Evolutionary conservation across 108 stramenopile genomes (phyloP).

Genomic region (Cyclotella baltica): DNA sequence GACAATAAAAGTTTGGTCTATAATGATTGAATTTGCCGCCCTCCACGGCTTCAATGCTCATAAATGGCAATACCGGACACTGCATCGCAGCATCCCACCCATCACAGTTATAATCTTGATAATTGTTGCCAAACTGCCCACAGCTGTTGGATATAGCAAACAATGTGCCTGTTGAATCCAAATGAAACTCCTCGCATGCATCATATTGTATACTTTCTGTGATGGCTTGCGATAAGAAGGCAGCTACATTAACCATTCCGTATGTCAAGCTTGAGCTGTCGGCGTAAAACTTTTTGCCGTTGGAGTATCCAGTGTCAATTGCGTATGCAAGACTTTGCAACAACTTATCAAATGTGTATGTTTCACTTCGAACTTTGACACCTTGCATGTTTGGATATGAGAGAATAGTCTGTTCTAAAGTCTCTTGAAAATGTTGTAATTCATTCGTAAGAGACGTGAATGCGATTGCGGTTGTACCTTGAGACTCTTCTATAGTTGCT

Average conservation of each 20-base stretch:
- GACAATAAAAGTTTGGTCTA: conserved; percentile 20
- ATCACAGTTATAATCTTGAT: conserved; percentile 1
- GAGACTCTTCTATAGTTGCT: not conserved
- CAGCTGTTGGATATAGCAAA: conserved; percentile 27
- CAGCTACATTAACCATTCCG: conserved; percentile 23
- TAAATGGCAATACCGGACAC: not conserved
- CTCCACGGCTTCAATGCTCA: conserved; percentile 4
- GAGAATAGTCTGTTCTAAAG: conserved; percentile 5
- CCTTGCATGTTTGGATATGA: conserved; percentile 4
- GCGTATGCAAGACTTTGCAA: conserved; percentile 14
- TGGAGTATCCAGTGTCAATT: not conserved
- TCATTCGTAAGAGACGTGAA: not conserved
- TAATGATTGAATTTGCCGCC: conserved; percentile 24
- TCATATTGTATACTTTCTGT: conserved; percentile 23
- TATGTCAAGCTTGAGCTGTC: not conserved
- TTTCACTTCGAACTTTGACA: not conserved
- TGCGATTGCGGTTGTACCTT: not conserved
- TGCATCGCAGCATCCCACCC: not conserved
- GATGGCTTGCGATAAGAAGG: conserved; percentile 22
- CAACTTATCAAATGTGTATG: conserved; percentile 21
- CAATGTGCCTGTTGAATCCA: not conserved
- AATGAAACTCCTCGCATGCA: conserved; percentile 25
- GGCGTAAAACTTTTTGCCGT: conserved; percentile 28
- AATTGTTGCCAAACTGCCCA: conserved; percentile 21
- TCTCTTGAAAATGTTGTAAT: not conserved